Evolutionary conservation across 208 protist species (phyloP).

Genomic region (Leishmania aethiopica): DNA sequence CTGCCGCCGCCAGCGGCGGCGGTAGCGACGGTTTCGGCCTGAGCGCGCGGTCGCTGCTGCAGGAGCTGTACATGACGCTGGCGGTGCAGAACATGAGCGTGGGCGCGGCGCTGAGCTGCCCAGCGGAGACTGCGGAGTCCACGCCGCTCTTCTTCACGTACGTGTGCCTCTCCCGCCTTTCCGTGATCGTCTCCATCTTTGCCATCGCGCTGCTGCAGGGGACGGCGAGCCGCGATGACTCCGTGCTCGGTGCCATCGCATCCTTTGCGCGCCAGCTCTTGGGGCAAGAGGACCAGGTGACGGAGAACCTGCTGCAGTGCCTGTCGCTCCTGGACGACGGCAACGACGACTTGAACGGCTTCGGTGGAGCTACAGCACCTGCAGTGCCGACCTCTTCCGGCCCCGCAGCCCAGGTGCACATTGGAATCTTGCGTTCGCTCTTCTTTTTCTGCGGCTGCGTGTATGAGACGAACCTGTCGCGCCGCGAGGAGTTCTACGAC

Average conservation of each 20-base stretch:
- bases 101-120: constrained; percentile 1
- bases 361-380: constrained; percentile 4
- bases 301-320: constrained; percentile 67
- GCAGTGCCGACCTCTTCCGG: neutral
- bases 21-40: constrained; percentile 5
- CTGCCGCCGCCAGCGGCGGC: neutral
- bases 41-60: constrained; percentile 12
- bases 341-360: constrained; percentile 10
- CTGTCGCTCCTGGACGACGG: constrained; percentile 46
- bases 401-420: constrained; percentile 44
- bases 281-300: constrained; percentile 65
- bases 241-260: constrained; percentile 58
- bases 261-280: constrained; percentile 72
- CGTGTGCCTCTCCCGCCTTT: constrained; percentile 84
- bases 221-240: constrained; percentile 38
- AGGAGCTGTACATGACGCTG: constrained; percentile 51
- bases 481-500: constrained; percentile 60
- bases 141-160: constrained; percentile 62
- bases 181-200: constrained; percentile 81
- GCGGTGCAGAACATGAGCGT: constrained; percentile 47
- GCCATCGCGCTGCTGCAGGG: constrained; percentile 75
- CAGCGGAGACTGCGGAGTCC: constrained; percentile 7
- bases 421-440: constrained; percentile 76
- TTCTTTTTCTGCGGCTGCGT: constrained; percentile 88
- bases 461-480: constrained; percentile 60